Percentiles rank a stretch among this genome's conserved stretches.
Conservation (phyloP, 331 rosid species). For the Saraca asoca region DNA sequence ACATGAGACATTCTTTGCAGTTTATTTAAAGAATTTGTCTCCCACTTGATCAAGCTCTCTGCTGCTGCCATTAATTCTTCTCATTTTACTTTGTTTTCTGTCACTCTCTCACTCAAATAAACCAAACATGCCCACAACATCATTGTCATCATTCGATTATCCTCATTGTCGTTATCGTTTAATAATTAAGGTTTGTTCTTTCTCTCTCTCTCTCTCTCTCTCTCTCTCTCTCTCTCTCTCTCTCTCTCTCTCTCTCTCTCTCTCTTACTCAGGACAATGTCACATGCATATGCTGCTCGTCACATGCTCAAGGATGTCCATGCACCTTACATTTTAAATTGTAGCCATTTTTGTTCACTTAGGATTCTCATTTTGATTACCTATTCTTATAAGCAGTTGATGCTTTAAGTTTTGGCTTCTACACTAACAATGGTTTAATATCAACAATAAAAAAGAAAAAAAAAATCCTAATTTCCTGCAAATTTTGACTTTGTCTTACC, state of each 20-base stretch:
- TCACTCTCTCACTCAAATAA: background rate
- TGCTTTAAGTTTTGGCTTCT: no score
- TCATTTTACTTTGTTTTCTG: background rate
- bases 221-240: no score
- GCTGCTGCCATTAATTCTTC: constrained; percentile 3
- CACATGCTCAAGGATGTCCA: background rate
- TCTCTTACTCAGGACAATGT: background rate
- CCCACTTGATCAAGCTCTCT: background rate
- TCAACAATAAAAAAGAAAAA: background rate
- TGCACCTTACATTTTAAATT: background rate
- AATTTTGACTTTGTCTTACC: no score
- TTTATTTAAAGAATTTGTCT: background rate
- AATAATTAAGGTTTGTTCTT: background rate
- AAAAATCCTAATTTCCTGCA: background rate
- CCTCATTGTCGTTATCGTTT: background rate
- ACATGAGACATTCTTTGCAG: constrained; percentile 19
- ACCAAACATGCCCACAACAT: background rate
- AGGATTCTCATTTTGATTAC: background rate
- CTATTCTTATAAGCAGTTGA: background rate
- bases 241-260: no score
- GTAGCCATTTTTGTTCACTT: background rate
- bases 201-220: no score
- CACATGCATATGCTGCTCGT: background rate
- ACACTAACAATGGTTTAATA: no score
- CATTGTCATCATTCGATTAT: background rate